Conservation (phyloP, 2,329 filamentous ascomycete species). For the Botrytis deweyae region DNA sequence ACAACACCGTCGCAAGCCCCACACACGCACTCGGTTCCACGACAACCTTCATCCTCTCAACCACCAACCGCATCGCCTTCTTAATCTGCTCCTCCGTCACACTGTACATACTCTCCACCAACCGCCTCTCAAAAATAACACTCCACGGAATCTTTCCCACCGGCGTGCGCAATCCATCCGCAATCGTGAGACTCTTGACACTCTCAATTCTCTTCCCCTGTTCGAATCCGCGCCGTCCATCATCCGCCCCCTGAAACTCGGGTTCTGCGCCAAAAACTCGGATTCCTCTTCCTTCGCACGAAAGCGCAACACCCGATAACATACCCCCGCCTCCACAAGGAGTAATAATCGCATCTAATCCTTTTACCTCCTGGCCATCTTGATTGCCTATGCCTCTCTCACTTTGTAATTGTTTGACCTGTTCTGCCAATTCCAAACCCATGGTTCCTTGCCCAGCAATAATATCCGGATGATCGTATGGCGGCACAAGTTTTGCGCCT, state of each 20-base stretch:
- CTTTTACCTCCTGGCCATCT: conserved; percentile 18
- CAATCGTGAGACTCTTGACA: conserved; percentile 78
- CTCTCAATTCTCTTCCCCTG: conserved; percentile 60
- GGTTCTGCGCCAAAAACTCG: conserved; percentile 87
- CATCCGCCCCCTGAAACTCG: conserved; percentile 77
- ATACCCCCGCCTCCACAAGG: conserved; percentile 89
- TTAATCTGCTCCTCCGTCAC: conserved; percentile 83
- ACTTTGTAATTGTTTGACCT: conserved; percentile 59
- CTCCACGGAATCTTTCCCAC: conserved; percentile 74
- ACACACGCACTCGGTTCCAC: conserved; percentile 88
- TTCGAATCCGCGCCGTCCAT: conserved; percentile 70
- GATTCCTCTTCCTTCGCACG: conserved; percentile 68
- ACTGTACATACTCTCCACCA: conserved; percentile 68
- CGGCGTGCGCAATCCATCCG: conserved; percentile 84
- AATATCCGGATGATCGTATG: conserved; percentile 90
- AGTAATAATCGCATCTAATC: conserved; percentile 70
- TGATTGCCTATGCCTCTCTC: conserved; percentile 22
- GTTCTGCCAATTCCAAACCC: conserved; percentile 76
- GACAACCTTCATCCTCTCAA: conserved; percentile 87
- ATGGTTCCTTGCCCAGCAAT: conserved; percentile 92
- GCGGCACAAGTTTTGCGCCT: conserved; percentile 77
- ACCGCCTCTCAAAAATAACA: conserved; percentile 68
- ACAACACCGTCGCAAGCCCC: conserved; percentile 78
- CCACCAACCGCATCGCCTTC: conserved; percentile 70
- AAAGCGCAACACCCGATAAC: conserved; percentile 78